Percentiles rank a stretch among this genome's conserved stretches.
Conservation (phyloP, 371 early-diverging fungal genomes). For the Mortierella sp. region DNA sequence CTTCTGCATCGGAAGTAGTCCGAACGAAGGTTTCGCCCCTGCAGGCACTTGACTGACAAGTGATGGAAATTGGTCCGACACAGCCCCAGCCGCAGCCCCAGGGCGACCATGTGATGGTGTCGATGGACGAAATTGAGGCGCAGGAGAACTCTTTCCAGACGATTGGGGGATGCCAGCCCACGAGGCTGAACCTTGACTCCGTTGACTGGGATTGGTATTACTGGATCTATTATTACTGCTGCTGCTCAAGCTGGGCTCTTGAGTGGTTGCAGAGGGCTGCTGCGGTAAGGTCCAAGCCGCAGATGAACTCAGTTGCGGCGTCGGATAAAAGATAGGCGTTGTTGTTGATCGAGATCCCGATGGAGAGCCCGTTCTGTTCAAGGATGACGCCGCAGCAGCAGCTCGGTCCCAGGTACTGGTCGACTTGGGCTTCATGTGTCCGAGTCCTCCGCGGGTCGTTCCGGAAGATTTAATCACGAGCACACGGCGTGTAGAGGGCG, state of each 20-base stretch:
- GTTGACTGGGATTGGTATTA: background rate
- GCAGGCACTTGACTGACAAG: slow-evolving; percentile 27
- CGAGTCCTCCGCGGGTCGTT: slow-evolving; percentile 56
- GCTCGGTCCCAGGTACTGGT: slow-evolving; percentile 62
- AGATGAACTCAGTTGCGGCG: slow-evolving; percentile 58
- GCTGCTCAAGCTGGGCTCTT: background rate
- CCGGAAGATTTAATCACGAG: slow-evolving; percentile 62
- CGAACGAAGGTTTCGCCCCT: slow-evolving; percentile 60
- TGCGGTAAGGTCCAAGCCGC: slow-evolving; percentile 54
- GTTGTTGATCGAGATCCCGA: slow-evolving; percentile 24
- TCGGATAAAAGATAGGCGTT: slow-evolving; percentile 39
- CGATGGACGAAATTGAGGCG: slow-evolving; percentile 48
- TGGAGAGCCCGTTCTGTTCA: slow-evolving; percentile 35
- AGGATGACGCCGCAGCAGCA: slow-evolving; percentile 56
- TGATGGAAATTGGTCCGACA: slow-evolving; percentile 39
- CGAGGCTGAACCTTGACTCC: slow-evolving; percentile 10
- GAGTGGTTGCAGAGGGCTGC: background rate
- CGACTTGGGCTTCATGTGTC: slow-evolving; percentile 52
- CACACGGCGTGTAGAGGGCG: slow-evolving; percentile 57
- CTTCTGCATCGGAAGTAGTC: slow-evolving; percentile 50
- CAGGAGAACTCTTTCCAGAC: slow-evolving; percentile 10
- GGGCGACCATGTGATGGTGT: slow-evolving; percentile 8
- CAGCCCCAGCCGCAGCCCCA: background rate
- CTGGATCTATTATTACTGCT: slow-evolving; percentile 5
- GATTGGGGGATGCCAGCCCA: slow-evolving; percentile 38